Evolutionary conservation across 139 green algal species (phyloP).

Genomic region (Yamagishiella unicocca): DNA sequence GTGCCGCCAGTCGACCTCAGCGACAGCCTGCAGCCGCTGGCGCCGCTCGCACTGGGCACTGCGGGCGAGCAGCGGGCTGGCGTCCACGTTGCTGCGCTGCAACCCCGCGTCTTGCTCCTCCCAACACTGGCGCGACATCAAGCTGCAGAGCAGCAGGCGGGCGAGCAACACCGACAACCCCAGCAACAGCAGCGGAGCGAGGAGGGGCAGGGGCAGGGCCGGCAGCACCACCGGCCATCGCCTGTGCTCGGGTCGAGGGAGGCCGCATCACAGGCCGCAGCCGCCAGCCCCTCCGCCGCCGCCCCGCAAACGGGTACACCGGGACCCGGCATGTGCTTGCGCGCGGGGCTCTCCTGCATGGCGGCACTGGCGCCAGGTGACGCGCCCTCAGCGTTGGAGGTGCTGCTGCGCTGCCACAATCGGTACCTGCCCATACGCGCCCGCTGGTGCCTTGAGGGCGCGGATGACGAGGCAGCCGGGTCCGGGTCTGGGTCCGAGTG

Average conservation of each 20-base stretch:
- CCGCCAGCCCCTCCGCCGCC: neutral
- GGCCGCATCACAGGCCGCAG: too few species aligned
- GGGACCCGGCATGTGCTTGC: too few species aligned
- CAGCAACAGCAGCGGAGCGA: neutral
- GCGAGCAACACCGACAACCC: too few species aligned
- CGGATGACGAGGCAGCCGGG: too few species aligned
- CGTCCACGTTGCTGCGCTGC: neutral
- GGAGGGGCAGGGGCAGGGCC: neutral
- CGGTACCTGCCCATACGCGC: neutral
- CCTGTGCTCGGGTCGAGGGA: too few species aligned
- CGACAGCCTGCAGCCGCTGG: neutral
- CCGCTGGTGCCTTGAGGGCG: neutral
- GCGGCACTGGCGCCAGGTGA: neutral
- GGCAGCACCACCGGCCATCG: neutral
- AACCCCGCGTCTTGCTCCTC: conserved; percentile 8
- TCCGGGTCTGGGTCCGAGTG: neutral
- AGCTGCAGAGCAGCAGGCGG: too few species aligned
- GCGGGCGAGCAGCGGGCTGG: neutral
- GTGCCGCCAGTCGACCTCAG: neutral
- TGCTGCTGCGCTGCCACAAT: conserved; percentile 1
- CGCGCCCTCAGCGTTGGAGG: neutral
- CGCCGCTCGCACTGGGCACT: neutral
- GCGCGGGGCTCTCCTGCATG: neutral
- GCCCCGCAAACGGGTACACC: too few species aligned
- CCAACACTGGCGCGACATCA: neutral